A percentile compares a stretch with the other conserved stretches of the same genome.
These are phyloP conservation scores for Saururus chinensis DNA, from an alignment of 164 flowering plant genomes.

Conservation along the genomic window DNA sequence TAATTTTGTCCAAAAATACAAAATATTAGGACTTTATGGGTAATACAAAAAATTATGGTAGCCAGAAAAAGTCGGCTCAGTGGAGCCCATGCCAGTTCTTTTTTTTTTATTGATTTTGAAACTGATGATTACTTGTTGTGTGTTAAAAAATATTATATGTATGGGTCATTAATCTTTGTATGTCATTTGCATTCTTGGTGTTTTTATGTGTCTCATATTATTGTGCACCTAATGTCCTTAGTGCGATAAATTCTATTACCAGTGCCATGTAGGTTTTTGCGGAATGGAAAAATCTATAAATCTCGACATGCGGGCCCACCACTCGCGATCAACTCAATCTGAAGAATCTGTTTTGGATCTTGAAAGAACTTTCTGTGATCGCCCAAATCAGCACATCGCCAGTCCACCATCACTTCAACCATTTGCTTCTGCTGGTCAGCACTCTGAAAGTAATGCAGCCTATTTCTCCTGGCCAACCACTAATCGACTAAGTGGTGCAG, in stretches of 20 bases:
- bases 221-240: background rate
- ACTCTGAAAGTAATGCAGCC: conserved; percentile 75
- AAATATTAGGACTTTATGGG: too few species aligned
- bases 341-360: conserved; percentile 80
- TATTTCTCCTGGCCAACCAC: conserved; percentile 95
- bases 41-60: too few species aligned
- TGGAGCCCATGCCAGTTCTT: too few species aligned
- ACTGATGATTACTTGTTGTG: too few species aligned
- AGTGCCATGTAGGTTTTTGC: conserved; percentile 25
- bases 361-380: conserved; percentile 51
- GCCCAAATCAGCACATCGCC: conserved; percentile 34
- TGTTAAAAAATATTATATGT: background rate
- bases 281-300: conserved; percentile 37
- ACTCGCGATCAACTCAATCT: conserved; percentile 64
- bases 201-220: background rate
- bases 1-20: too few species aligned
- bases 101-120: too few species aligned
- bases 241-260: conserved; percentile 5
- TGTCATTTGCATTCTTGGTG: background rate
- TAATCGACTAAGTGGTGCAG: conserved; percentile 68
- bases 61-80: too few species aligned
- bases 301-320: conserved; percentile 40
- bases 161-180: background rate
- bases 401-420: conserved; percentile 64
- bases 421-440: conserved; percentile 65